A percentile compares a stretch with the other conserved stretches of the same genome.
phyloP scores from a whole-genome alignment of 805 yeast genomes.

The Candida qinlingensis region DNA sequence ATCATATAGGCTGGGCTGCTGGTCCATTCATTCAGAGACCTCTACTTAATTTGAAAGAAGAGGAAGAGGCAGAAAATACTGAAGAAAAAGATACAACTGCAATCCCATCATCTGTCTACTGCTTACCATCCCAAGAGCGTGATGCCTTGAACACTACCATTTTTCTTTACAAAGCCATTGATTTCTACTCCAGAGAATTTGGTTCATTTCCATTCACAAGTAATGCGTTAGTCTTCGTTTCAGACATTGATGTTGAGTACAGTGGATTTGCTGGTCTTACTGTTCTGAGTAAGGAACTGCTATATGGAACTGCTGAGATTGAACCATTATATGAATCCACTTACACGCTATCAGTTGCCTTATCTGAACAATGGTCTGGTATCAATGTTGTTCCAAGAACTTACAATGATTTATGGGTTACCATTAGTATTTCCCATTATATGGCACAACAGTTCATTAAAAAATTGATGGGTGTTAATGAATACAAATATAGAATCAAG shows the following conservation, averaged over 20 bases:
- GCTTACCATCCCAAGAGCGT: conserved; percentile 51
- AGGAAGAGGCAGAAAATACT: conserved; percentile 24
- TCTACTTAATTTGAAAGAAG: conserved; percentile 39
- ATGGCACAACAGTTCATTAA: conserved; percentile 74
- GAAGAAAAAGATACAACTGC: conserved; percentile 34
- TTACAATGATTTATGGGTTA: conserved; percentile 83
- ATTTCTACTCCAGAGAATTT: conserved; percentile 78
- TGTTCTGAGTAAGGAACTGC: conserved; percentile 49
- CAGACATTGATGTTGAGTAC: conserved; percentile 42
- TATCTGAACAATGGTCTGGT: conserved; percentile 92
- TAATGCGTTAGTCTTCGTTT: conserved; percentile 70
- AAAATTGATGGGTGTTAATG: conserved; percentile 76
- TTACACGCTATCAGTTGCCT: conserved; percentile 57
- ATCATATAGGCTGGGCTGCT: conserved; percentile 91
- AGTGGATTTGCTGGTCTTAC: conserved; percentile 74
- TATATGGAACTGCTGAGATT: conserved; percentile 68
- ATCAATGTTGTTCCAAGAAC: conserved; percentile 80
- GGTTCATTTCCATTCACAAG: conserved; percentile 91
- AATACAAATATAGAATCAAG: conserved; percentile 68
- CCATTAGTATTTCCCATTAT: conserved; percentile 75
- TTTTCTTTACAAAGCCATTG: conserved; percentile 73
- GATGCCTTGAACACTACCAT: conserved; percentile 67
- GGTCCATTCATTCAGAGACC: conserved; percentile 77
- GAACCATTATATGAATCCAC: conserved; percentile 76
- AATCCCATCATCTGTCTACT: conserved; percentile 58